Base-by-base conservation (phyloP, 352 stramenopile genomes). In the Phytophthora vignae region DNA sequence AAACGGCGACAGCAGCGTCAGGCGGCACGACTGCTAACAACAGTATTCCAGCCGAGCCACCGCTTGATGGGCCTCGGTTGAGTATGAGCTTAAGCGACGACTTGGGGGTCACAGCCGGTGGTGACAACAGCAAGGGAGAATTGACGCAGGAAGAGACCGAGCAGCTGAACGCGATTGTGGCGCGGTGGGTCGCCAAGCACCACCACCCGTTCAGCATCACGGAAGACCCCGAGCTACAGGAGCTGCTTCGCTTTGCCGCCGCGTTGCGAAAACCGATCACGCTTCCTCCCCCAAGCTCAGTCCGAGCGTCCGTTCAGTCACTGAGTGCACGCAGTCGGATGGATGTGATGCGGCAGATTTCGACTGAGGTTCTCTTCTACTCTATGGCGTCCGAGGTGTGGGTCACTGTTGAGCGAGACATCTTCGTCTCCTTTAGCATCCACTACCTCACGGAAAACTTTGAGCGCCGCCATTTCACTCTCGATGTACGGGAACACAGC, bases 361-460 rank as follows among this genome's bases (percentile, higher is more conserved):
- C 77, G 42, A 83, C 60, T 50, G 79, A 87, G 52, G 77, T 79
- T 46, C 73, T 79, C 29, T 85, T 84, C 69, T 87, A 81, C 59
- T 82, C 77, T 12, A 73, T 87, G 66, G 70, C 75, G 27, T 78
- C 75, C 11, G 72, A 87, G 55, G 76, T 83, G n/a, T 87, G 79
- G 79, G 77, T 79, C 19, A 84, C 79, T 22, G 71, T 68, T 4
- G 77, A 84, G 52, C 71, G 76, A 12, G 74, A 86, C 46, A 74
- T 79, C 56, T 87, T 83, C 57, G 64, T 87, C n/a, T 81, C 75
- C 11, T 82, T 85, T 59, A 83, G 68, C 15, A 75, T 87, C 42
- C 77, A 85, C 58, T 85, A 83, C 49, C 60, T 83, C 29, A 85
- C 79, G 1, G 64, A 83, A 33, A 72, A 64, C 15, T 85, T 87